Percentiles rank a stretch among this genome's conserved stretches.
Evolutionary conservation across 352 stramenopile species (phyloP).

Genomic region (Phytophthora ramorum): DNA sequence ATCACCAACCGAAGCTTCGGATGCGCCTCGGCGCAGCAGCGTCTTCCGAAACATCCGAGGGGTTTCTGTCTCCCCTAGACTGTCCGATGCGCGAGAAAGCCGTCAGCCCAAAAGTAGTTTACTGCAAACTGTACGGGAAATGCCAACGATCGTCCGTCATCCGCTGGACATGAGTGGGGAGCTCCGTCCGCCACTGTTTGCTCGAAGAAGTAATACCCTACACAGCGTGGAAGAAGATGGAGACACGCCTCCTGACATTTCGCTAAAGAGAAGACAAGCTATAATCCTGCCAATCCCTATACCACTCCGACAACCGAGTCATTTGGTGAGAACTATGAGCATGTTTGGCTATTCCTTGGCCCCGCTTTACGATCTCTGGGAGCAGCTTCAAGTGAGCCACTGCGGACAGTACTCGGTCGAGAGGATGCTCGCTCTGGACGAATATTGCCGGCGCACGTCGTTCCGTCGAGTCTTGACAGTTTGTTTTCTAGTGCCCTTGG

Average conservation of each 20-base stretch:
- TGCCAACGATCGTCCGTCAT: background rate
- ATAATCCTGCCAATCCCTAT: background rate
- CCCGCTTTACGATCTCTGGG: slow-evolving; percentile 35
- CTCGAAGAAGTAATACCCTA: background rate
- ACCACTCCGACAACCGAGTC: slow-evolving; percentile 5
- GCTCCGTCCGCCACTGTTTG: background rate
- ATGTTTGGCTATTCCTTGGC: slow-evolving; percentile 15
- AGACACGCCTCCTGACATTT: background rate
- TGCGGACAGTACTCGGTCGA: slow-evolving; percentile 45
- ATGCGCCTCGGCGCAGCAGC: slow-evolving; percentile 1
- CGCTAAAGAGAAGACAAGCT: background rate
- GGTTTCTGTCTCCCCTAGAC: background rate
- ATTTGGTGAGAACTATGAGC: background rate
- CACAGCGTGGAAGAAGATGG: background rate
- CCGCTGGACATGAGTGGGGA: slow-evolving; percentile 3
- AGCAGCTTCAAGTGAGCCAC: slow-evolving; percentile 37
- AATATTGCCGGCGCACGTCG: slow-evolving; percentile 23
- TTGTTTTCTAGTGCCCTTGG: slow-evolving; percentile 14
- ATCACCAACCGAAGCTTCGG: background rate
- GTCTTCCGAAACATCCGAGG: slow-evolving; percentile 11
- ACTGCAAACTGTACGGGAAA: background rate
- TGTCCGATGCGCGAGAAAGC: slow-evolving; percentile 3
- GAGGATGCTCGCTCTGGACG: slow-evolving; percentile 27
- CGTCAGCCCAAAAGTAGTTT: background rate
- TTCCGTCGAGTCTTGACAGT: slow-evolving; percentile 5